Conservation (phyloP, 495 filamentous ascomycete genomes). For the Lophiotrema nucula region DNA sequence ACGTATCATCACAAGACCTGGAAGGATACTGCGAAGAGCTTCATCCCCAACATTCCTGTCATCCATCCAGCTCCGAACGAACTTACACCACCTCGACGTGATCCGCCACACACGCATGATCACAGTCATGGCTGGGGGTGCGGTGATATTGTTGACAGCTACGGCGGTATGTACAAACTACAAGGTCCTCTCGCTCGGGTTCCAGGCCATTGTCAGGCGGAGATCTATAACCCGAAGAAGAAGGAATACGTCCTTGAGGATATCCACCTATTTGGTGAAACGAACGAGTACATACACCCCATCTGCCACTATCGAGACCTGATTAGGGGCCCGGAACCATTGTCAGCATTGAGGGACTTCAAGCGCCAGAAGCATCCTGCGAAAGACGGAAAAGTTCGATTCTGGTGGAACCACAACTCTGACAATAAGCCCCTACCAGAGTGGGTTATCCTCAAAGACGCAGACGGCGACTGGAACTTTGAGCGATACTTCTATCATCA, state of each 20-base stretch:
- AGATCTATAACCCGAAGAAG: conserved; percentile 3
- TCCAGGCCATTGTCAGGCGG: conserved; percentile 16
- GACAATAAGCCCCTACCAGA: conserved; percentile 18
- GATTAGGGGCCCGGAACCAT: conserved; percentile 10
- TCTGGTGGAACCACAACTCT: conserved; percentile 18
- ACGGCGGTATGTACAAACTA: conserved; percentile 13
- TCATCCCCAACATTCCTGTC: conserved; percentile 20
- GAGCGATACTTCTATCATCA: conserved; percentile 15
- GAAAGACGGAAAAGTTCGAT: conserved; percentile 9
- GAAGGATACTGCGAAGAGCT: background rate
- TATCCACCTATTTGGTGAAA: conserved; percentile 12
- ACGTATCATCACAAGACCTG: conserved; percentile 15
- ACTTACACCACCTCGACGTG: conserved; percentile 10
- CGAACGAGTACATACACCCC: conserved; percentile 31
- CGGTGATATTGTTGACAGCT: conserved; percentile 21
- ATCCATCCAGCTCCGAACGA: conserved; percentile 19
- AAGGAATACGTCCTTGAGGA: background rate
- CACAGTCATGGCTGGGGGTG: conserved; percentile 22
- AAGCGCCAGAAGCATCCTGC: conserved; percentile 1
- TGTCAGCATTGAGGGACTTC: conserved; percentile 7
- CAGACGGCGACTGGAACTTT: conserved; percentile 14
- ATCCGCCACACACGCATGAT: conserved; percentile 11
- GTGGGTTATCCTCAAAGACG: conserved; percentile 21
- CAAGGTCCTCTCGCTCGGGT: background rate
- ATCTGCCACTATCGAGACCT: conserved; percentile 21